Evolutionary conservation across 306 rosid species (phyloP).

Genomic region (Vigna mungo): DNA sequence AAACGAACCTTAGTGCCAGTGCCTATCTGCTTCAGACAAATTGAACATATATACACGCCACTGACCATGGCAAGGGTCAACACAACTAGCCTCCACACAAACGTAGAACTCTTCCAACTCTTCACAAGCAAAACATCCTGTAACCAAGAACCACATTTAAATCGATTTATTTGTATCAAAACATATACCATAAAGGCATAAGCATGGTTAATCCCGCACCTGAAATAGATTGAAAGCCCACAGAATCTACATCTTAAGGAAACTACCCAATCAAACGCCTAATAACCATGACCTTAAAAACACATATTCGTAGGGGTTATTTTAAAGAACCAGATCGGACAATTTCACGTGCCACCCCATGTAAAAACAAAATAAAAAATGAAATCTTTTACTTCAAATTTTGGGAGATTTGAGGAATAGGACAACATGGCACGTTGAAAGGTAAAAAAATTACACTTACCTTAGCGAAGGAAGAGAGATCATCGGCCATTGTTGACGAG

Average conservation of each 20-base stretch:
- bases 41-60: conserved; percentile 89
- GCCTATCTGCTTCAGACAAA: conserved; percentile 88
- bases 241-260: conserved; percentile 36
- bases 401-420: conserved; percentile 33
- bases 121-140: conserved; percentile 73
- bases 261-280: conserved; percentile 34
- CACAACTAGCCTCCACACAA: conserved; percentile 78
- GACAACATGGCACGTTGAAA: conserved; percentile 32
- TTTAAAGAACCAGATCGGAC: conserved; percentile 57
- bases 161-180: conserved; percentile 9
- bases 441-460: conserved; percentile 45
- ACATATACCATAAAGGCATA: conserved; percentile 4
- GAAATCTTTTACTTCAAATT: conserved; percentile 39
- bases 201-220: conserved; percentile 37
- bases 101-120: conserved; percentile 77
- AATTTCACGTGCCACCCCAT: conserved; percentile 57
- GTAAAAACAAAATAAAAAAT: conserved; percentile 43
- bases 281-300: conserved; percentile 37
- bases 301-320: conserved; percentile 30
- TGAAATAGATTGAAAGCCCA: conserved; percentile 45
- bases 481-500: conserved; percentile 84
- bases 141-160: conserved; percentile 38
- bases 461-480: conserved; percentile 77
- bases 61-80: conserved; percentile 84
- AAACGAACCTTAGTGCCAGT: conserved; percentile 56